A percentile compares a stretch with the other conserved stretches of the same genome.
Evolutionary conservation across 306 rosid genomes (phyloP).

Genomic region (Styphnolobium japonicum): DNA sequence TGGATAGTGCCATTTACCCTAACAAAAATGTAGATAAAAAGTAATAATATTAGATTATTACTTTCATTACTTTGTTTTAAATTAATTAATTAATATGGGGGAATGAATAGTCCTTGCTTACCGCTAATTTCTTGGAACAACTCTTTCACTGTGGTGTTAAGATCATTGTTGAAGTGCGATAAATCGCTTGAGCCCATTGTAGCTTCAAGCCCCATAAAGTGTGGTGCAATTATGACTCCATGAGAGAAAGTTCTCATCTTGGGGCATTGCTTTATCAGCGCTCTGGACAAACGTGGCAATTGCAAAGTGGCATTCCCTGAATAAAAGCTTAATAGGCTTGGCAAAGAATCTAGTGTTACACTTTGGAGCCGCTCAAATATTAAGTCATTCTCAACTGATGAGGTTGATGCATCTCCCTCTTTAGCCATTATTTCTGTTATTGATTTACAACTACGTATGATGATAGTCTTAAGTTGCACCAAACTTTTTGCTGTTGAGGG

Average conservation of each 20-base stretch:
- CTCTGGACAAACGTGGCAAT: neutral
- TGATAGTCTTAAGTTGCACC: neutral
- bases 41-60: no score
- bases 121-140: no score
- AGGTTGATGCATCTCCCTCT: neutral
- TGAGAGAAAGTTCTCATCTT: neutral
- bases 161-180: no score
- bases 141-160: no score
- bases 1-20: no score
- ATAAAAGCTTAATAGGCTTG: neutral
- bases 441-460: neutral
- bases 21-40: no score
- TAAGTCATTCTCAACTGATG: neutral
- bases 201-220: no score
- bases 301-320: neutral
- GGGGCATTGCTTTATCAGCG: neutral
- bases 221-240: neutral
- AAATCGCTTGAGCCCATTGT: no score
- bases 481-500: neutral
- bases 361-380: neutral
- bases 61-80: no score
- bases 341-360: neutral
- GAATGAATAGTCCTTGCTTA: no score
- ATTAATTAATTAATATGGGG: no score
- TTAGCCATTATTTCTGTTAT: neutral